Base-by-base conservation (phyloP, 306 rosid genomes). In the Vigna hirtella region DNA sequence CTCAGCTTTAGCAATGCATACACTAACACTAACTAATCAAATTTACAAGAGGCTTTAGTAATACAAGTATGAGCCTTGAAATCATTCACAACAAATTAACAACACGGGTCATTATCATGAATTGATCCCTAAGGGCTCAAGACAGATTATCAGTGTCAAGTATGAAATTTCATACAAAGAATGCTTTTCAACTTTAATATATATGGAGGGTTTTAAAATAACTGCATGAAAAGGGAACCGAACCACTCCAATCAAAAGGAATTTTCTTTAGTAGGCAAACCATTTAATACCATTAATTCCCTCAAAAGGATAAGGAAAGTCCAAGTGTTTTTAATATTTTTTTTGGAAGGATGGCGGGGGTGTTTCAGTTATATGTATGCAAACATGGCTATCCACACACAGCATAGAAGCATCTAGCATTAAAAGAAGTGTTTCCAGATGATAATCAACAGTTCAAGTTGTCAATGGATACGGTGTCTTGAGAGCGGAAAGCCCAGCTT, bases 401-500 rank as follows among this genome's bases (percentile, higher is more conserved):
- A 79, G 42, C n/a, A 74, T 32, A 26, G 38, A 64, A 73, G 45
- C 77, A 49, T 55, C 55, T 30, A 24, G 34, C 28, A 40, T 57
- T 34, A 20, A 59, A 58, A 76, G 36, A 45, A 11, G 34, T 71
- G 34, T 50, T 67, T 67, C 72, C 69, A 51, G 56, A 52, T 63
- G 6, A 68, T 61, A 72, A 66, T 57, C 32, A 57, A 73, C 10
- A 20, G 32, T 66, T 77, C 38, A 56, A 45, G 26, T 70, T 71
- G 62, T 55, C 30, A 69, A 65, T 5, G 97, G 98, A 95, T 93
- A 93, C 99, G 98, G 97, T 38, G 98, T 95, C 84, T 93, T 95
- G 64, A 93, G 88, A 74, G 99, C 97, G 45, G 99, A 95, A 49
- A 95, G 88, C 65, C 99, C 98, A 43, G 99, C 99, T 91, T 93